Base-by-base conservation (phyloP, 1,284 basidiomycete species). In the Moesziomyces sp. region DNA sequence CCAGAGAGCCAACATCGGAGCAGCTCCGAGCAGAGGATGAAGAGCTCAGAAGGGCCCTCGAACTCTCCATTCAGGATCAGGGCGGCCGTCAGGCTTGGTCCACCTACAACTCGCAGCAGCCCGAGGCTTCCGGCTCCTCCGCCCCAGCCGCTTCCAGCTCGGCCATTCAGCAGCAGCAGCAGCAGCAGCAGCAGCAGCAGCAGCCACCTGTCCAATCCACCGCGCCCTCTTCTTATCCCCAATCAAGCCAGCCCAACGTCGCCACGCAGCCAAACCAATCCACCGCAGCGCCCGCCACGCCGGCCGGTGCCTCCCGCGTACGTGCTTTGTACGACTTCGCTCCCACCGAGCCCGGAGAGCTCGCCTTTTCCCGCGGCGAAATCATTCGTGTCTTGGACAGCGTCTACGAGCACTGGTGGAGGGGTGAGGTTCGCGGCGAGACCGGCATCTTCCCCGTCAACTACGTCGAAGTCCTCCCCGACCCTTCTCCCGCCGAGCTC, bases 371-470 rank as follows among this genome's bases (percentile, higher is more conserved):
- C 59, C 92, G 92, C 76, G 97, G 95, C 3, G 97, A 99, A 79
- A 87, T 97, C 54, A 95, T 99, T 86, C 94, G 95, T 77, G 96
- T 98, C 16, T 90, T 99, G 11, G 94, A 98, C 84, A 90, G 93
- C 45, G 92, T 92, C 26, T 97, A 97, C 86, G 92, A 94, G 80
- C 94, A 98, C 83, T 99, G 97, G 97, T 99, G 96, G 95, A 87
- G 93, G 48, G 97, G 97, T 2, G 95, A 98, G 77, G 86, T 94
- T 43, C 92, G 92, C 76, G 94, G 95, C 1, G 88, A 92, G 65
- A 94, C 94, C 9, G 97, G 97, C 14, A 99, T 99, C 66, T 99
- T 99, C 85, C 96, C 97, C 0, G 93, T 97, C 43, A 98, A 97
- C 82, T 98, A 98, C 86, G 93, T 99, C 74, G 93, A 97, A 88